Evolutionary conservation across 768 basidiomycete genomes (phyloP).

Genomic region (Floccularia luteovirens): DNA sequence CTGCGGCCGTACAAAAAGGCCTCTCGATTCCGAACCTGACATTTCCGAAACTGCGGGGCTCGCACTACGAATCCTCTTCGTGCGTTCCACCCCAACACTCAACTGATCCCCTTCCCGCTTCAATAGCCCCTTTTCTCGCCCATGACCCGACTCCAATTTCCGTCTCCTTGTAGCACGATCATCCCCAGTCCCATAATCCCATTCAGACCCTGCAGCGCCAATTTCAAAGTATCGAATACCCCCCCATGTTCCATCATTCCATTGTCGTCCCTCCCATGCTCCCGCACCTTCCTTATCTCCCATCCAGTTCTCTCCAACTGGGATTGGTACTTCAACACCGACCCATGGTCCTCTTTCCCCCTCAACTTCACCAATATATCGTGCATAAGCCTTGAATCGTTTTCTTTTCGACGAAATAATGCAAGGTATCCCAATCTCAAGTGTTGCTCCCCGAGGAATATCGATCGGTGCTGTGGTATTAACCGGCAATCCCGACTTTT

Average conservation of each 20-base stretch:
- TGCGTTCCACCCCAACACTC: conserved; percentile 49
- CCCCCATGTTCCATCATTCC: conserved; percentile 82
- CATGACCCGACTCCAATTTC: conserved; percentile 24
- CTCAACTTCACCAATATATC: conserved; percentile 82
- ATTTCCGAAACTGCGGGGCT: conserved; percentile 58
- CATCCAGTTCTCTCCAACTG: conserved; percentile 38
- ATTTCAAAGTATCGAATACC: conserved; percentile 84
- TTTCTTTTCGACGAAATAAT: conserved; percentile 80
- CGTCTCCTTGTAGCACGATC: conserved; percentile 39
- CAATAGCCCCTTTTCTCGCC: conserved; percentile 19
- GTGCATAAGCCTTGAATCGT: conserved; percentile 78
- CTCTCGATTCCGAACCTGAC: conserved; percentile 52
- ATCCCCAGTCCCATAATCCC: conserved; percentile 52
- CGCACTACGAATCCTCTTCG: conserved; percentile 63
- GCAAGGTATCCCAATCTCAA: conserved; percentile 86
- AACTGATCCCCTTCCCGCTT: conserved; percentile 36
- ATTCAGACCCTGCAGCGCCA: conserved; percentile 45
- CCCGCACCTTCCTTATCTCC: conserved; percentile 15
- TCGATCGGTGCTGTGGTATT: conserved; percentile 4
- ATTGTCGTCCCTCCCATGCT: conserved; percentile 56
- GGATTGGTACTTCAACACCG: conserved; percentile 80
- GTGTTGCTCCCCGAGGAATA: conserved; percentile 54
- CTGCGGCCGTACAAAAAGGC: conserved; percentile 78
- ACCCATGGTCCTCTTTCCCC: conserved; percentile 86
- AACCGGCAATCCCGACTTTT: background rate